Evolutionary conservation across 2,329 filamentous ascomycete genomes (phyloP), one percentile per base, ranked within the genome.

Genomic region (Colletotrichum sp.): DNA sequence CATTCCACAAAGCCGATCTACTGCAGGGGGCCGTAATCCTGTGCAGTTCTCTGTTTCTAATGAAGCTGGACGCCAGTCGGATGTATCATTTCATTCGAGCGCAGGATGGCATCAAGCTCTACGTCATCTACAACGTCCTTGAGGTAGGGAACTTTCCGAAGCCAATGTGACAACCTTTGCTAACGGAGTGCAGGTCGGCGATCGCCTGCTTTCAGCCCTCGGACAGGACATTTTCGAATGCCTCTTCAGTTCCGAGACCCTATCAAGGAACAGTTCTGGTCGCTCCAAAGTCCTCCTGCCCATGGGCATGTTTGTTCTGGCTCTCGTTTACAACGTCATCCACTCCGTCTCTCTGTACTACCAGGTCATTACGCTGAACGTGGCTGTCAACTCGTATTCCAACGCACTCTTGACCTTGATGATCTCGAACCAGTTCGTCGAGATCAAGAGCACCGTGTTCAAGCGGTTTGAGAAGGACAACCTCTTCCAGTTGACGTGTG

Each of bases 391-490:
- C 83, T 98, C 96, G 0, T 99, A 99, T 83, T 98, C 96, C 0
- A 99, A 99, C 80, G 96, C 97, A 0, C 87, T 99, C 6, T 88
- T 99, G 38, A 98, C 97, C 0, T 90, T 99, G 1, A 88, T 99
- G 3, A 91, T 99, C 81, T 98, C 96, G 8, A 99, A 98, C 80
- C 97, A 99, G 81, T 99, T 99, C 79, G 97, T 99, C 57, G 97
- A 99, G 85, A 98, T 99, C 87, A 99, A 99, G 81, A 95, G 95
- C 74, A 97, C 96, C 0, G 97, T 99, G 1, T 99, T 99, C 87
- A 98, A 99, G 86, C 97, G 96, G 74, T 98, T 98, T 76, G 97
- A 99, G 79, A 98, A 98, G 82, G 97, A 99, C 81, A 98, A 98
- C 77, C 87, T 98, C 0, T 99, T 99, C 81, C 97, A 99, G 82